A percentile compares a stretch with the other conserved stretches of the same genome.
Evolutionary conservation across 148 eudicot species (phyloP).

Genomic region (Euryodendron excelsum): DNA sequence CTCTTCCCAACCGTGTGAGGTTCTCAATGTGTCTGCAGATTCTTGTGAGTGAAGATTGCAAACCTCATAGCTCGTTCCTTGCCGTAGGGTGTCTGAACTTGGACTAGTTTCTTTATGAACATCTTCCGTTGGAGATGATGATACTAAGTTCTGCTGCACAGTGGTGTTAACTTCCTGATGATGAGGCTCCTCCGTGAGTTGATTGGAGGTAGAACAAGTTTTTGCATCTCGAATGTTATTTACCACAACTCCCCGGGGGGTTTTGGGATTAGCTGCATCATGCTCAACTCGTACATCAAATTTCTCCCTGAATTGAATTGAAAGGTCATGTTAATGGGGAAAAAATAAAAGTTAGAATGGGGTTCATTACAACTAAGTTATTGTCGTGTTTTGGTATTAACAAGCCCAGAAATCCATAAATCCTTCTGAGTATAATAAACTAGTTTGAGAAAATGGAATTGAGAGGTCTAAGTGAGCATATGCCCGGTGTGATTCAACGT

Average conservation of each 20-base stretch:
- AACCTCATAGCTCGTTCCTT: slow-evolving; percentile 7
- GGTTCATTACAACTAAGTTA: not conserved
- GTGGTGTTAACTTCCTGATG: not conserved
- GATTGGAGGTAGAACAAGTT: not conserved
- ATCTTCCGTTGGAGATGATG: slow-evolving; percentile 9
- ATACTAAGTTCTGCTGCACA: not conserved
- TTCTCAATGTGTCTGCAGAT: not conserved
- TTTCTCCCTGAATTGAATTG: slow-evolving; percentile 31
- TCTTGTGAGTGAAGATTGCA: slow-evolving; percentile 10
- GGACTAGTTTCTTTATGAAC: slow-evolving; percentile 19
- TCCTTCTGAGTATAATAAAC: not conserved
- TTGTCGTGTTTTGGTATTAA: not conserved
- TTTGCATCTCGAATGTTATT: not conserved
- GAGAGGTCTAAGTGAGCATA: not conserved
- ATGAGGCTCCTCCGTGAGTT: slow-evolving; percentile 5
- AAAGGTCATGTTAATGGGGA: not conserved
- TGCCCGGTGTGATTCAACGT: not conserved
- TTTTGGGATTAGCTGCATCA: not conserved
- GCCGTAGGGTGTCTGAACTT: not conserved
- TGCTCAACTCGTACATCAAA: not conserved
- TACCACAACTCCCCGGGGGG: not conserved
- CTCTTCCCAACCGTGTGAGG: not conserved
- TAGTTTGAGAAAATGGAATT: slow-evolving; percentile 1
- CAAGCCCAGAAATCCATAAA: not conserved
- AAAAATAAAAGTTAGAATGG: not conserved